phyloP scores from a whole-genome alignment of 768 basidiomycete genomes.

The Hirschioporus abietinus region DNA sequence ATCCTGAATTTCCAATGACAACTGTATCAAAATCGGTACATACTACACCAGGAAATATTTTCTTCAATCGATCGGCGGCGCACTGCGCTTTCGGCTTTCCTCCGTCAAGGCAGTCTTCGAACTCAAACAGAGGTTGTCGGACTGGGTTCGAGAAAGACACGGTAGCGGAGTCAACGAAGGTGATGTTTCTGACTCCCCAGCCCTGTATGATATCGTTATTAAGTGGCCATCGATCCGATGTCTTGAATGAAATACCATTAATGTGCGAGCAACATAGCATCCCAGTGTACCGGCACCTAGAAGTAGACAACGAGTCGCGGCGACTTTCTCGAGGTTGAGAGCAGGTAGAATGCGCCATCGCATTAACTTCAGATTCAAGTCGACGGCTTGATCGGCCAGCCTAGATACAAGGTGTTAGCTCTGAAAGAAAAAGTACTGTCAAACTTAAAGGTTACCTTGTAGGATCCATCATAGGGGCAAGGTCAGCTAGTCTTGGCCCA shows the following conservation, averaged over 20 bases:
- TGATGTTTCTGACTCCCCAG: constrained; percentile 94
- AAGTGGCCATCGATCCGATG: neutral
- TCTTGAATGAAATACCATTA: constrained; percentile 64
- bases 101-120: constrained; percentile 87
- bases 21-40: constrained; percentile 25
- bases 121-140: constrained; percentile 93
- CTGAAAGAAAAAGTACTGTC: neutral
- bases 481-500: constrained; percentile 79
- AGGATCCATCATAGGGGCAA: constrained; percentile 97
- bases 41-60: constrained; percentile 91
- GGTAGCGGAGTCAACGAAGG: constrained; percentile 83
- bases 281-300: constrained; percentile 96
- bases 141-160: constrained; percentile 99
- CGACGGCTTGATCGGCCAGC: constrained; percentile 94
- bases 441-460: constrained; percentile 41
- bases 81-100: constrained; percentile 92
- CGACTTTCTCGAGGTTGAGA: constrained; percentile 84
- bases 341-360: constrained; percentile 91
- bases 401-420: constrained; percentile 30
- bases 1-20: neutral
- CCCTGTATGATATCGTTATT: constrained; percentile 44
- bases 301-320: constrained; percentile 71
- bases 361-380: constrained; percentile 96
- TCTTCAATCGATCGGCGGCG: constrained; percentile 79
- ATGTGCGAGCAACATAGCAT: constrained; percentile 87